A percentile compares a stretch with the other conserved stretches of the same genome.
phyloP scores from a whole-genome alignment of 805 yeast species.

The Yamadazyma nakazawae region DNA sequence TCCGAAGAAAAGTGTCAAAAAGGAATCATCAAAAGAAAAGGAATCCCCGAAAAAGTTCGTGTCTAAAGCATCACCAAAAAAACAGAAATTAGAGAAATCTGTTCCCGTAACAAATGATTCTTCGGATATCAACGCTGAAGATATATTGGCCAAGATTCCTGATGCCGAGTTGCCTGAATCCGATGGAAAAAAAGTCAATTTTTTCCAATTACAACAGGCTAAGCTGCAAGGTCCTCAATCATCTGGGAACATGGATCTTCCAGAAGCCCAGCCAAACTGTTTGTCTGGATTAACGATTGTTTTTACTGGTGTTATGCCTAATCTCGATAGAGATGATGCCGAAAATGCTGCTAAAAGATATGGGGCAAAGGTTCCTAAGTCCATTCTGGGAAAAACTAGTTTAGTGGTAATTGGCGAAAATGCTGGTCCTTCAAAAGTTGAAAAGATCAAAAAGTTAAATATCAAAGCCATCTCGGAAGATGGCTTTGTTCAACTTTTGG shows the following conservation, averaged over 20 bases:
- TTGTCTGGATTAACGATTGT: slow-evolving; percentile 86
- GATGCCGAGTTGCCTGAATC: slow-evolving; percentile 69
- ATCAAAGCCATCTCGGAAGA: slow-evolving; percentile 84
- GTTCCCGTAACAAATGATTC: slow-evolving; percentile 6
- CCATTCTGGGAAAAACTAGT: slow-evolving; percentile 81
- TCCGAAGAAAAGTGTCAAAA: slow-evolving; percentile 6
- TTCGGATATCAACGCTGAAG: slow-evolving; percentile 43
- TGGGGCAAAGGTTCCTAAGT: slow-evolving; percentile 87
- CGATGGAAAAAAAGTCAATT: slow-evolving; percentile 53
- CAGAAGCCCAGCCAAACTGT: slow-evolving; percentile 84
- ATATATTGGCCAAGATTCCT: slow-evolving; percentile 60
- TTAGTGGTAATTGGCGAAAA: slow-evolving; percentile 90
- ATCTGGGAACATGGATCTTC: slow-evolving; percentile 48
- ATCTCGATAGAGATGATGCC: slow-evolving; percentile 69
- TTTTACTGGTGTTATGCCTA: slow-evolving; percentile 86
- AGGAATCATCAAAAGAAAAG: background rate
- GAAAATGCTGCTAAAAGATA: slow-evolving; percentile 76
- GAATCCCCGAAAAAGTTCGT: slow-evolving; percentile 1
- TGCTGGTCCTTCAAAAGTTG: slow-evolving; percentile 94
- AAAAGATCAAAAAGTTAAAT: slow-evolving; percentile 66
- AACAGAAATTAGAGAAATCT: background rate
- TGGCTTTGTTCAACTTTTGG: slow-evolving; percentile 73
- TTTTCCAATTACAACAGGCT: slow-evolving; percentile 41
- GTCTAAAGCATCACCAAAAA: slow-evolving; percentile 1
- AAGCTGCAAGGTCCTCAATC: slow-evolving; percentile 27